A percentile compares a stretch with the other conserved stretches of the same genome.
Evolutionary conservation across 805 yeast species (phyloP).

Genomic region (Cyberlindnera sargentensis): DNA sequence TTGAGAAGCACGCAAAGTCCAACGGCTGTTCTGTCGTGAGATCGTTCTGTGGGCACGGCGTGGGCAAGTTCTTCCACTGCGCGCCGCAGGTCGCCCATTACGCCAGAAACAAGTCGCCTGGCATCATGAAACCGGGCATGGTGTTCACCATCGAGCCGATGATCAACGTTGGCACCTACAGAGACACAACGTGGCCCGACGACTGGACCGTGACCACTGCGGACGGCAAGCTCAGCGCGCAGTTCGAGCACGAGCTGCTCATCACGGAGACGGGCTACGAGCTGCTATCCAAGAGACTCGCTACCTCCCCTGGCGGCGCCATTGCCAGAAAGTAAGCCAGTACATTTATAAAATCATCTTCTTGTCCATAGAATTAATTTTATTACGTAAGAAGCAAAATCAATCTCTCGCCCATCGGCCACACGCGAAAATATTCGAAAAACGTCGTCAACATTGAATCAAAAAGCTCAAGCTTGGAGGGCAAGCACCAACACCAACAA

Average conservation of each 20-base stretch:
- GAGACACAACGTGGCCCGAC: slow-evolving; percentile 91
- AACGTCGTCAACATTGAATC: no score
- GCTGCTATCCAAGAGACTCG: slow-evolving; percentile 75
- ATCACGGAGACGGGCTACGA: slow-evolving; percentile 94
- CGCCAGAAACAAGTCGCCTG: slow-evolving; percentile 87
- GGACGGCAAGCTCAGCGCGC: slow-evolving; percentile 89
- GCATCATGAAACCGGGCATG: slow-evolving; percentile 93
- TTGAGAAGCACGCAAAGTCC: slow-evolving; percentile 77
- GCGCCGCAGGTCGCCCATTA: slow-evolving; percentile 93
- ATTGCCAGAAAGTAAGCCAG: slow-evolving; percentile 37
- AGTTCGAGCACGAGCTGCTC: slow-evolving; percentile 87
- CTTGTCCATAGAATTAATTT: no score
- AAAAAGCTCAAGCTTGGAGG: no score
- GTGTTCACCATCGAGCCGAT: slow-evolving; percentile 97
- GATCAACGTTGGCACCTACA: slow-evolving; percentile 79
- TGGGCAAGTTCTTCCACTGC: slow-evolving; percentile 78
- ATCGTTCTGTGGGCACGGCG: slow-evolving; percentile 92
- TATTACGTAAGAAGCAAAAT: no score
- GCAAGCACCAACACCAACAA: no score
- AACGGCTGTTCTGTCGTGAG: slow-evolving; percentile 82
- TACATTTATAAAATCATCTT: no score
- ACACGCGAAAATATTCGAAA: no score
- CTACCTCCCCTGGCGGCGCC: slow-evolving; percentile 86
- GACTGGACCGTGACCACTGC: slow-evolving; percentile 92
- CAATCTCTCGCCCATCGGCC: no score